Evolutionary conservation across 352 stramenopile species (phyloP).

Genomic region (Globisporangium lucens): DNA sequence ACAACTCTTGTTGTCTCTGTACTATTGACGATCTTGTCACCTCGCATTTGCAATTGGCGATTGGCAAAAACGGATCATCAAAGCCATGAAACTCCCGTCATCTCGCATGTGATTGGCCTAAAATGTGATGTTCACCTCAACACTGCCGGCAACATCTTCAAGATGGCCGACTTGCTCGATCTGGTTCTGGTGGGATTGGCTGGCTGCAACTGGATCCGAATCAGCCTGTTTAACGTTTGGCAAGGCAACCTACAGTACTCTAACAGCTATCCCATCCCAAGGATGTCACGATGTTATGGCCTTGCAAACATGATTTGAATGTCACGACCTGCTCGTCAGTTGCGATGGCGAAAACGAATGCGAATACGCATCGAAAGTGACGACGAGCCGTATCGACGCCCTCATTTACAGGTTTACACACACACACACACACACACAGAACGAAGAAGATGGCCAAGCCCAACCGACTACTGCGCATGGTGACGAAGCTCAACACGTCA

Average conservation of each 20-base stretch:
- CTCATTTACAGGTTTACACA: background rate
- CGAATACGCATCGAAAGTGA: background rate
- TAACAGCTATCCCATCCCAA: background rate
- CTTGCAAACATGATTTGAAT: background rate
- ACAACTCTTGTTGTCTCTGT: background rate
- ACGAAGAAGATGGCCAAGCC: conserved; percentile 18
- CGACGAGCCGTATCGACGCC: background rate
- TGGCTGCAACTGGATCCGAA: background rate
- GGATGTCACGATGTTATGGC: background rate
- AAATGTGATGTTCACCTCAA: background rate
- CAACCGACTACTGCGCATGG: conserved; percentile 56
- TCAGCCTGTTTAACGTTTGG: background rate
- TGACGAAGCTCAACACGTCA: conserved; percentile 54
- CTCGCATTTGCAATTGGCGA: background rate
- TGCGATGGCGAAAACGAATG: background rate
- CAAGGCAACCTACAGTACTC: background rate
- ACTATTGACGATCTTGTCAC: background rate
- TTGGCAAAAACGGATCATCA: background rate
- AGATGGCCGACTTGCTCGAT: background rate
- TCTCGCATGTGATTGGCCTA: background rate
- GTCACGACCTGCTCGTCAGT: background rate
- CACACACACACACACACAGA: background rate
- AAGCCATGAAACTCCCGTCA: background rate
- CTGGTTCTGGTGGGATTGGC: background rate
- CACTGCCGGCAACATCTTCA: background rate